Evolutionary conservation across 257 asterid genomes (phyloP), one percentile per base, ranked within the genome.

Genomic region (Ilex asprella): DNA sequence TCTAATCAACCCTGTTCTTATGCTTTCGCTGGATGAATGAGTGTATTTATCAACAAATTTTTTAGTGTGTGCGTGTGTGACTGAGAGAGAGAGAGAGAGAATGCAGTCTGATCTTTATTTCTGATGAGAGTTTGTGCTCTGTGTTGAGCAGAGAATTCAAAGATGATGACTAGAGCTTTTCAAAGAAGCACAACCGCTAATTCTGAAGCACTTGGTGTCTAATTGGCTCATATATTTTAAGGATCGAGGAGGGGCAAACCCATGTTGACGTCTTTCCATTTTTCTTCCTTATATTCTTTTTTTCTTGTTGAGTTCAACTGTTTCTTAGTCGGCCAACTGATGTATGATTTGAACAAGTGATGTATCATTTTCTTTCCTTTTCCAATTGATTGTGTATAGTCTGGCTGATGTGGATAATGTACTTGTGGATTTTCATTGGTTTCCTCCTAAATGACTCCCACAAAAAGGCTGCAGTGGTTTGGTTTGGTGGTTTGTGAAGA

Each of bases 81-180:
- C 1, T 0, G 27, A 21, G 27, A 21, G 27, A 21, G 27, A 21
- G 27, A 21, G 27, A 21, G 27, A 21, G 27, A 21, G 27, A 21
- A 21, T 21, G 27, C 27, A 21, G 27, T 21, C 27, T 21, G 27
- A 1, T 57, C 11, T 57, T 57, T 2, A 39, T n/a, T 4, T 62
- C 59, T 63, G 35, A 32, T 53, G 61, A 16, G 16, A 31, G 3
- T 54, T 10, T 46, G 5, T 12, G 31, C 53, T 39, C 49, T 60
- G 14, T 53, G 8, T 21, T 10, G 27, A 65, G 67, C 91, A 92
- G 99, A 72, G 97, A 92, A 78, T 89, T 89, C 82, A 89, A 86
- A 81, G 99, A 92, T 55, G 99, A 92, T 31, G 99, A 92, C 75
- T 92, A 76, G 57, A 15, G 27, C 27, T 21, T 10, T 12, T 4